These are phyloP conservation scores for Zygnema circumcarinatum DNA, from an alignment of 139 green algal species.

Conservation along the genomic window DNA sequence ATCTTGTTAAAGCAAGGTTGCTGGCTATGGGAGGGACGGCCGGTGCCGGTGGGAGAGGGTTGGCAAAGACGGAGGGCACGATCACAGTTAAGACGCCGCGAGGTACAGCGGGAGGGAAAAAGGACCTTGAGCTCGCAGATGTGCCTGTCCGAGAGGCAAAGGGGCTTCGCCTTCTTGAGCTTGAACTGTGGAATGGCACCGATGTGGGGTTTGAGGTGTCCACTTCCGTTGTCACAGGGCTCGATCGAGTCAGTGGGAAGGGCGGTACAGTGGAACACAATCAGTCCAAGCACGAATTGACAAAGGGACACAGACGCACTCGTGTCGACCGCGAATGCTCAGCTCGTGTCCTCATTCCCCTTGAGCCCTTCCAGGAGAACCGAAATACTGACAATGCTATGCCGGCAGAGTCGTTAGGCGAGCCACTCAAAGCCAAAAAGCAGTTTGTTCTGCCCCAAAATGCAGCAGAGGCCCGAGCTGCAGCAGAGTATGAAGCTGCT, in stretches of 20 bases:
- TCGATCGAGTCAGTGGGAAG: neutral
- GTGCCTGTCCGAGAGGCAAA: conserved; percentile 47
- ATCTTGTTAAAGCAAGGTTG: conserved; percentile 32
- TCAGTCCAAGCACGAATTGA: neutral
- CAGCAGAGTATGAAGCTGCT: neutral
- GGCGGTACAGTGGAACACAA: neutral
- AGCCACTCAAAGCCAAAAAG: neutral
- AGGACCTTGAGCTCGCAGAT: conserved; percentile 20
- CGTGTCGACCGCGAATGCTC: conserved; percentile 42
- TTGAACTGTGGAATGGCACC: conserved; percentile 58
- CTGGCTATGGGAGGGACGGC: conserved; percentile 30
- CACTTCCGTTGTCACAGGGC: neutral
- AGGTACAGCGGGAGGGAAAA: neutral
- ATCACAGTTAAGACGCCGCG: neutral
- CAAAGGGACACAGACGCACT: neutral
- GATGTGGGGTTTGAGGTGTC: conserved; percentile 54
- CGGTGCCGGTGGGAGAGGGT: neutral
- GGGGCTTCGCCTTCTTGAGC: conserved; percentile 43
- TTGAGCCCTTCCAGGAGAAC: conserved; percentile 5
- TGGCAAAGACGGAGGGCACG: neutral
- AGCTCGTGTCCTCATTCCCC: conserved; percentile 49
- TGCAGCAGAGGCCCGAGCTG: neutral
- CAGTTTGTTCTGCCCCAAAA: neutral
- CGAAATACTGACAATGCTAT: neutral
- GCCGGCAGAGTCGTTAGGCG: neutral